Evolutionary conservation across 495 filamentous ascomycete genomes (phyloP).

Genomic region (Penicillium desertorum): DNA sequence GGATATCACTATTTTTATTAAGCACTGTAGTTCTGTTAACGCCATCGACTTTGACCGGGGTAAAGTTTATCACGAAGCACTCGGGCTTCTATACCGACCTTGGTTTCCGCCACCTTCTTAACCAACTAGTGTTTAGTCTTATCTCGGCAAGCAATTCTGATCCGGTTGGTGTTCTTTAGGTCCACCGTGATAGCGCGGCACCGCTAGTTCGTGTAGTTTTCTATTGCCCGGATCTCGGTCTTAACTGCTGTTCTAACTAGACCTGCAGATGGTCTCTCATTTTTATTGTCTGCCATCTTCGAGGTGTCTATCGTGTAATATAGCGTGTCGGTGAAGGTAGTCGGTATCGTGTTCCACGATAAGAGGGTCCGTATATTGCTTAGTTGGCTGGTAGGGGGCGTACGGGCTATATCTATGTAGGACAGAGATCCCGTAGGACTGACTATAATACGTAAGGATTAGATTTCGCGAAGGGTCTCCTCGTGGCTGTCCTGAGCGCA

Average conservation of each 20-base stretch:
- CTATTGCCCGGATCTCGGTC: constrained; percentile 5
- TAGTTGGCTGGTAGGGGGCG: constrained; percentile 21
- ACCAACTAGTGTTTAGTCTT: constrained; percentile 27
- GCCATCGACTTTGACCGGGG: constrained; percentile 36
- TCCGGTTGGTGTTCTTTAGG: constrained; percentile 24
- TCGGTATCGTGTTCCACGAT: constrained; percentile 19
- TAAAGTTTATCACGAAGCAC: constrained; percentile 35
- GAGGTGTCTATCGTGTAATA: constrained; percentile 31
- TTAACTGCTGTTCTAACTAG: constrained; percentile 28
- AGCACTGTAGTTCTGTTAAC: constrained; percentile 32
- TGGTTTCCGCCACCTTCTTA: constrained; percentile 28
- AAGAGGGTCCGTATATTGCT: constrained; percentile 22
- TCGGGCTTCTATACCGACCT: constrained; percentile 23
- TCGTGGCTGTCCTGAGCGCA: too few relatives aligned
- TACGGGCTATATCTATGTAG: too few relatives aligned
- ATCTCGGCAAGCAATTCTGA: constrained; percentile 6
- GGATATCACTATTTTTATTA: constrained; percentile 21
- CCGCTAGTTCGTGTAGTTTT: constrained; percentile 30
- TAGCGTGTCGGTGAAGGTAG: constrained; percentile 24
- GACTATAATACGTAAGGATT: too few relatives aligned
- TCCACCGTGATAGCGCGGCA: constrained; percentile 30
- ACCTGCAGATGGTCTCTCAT: constrained; percentile 21
- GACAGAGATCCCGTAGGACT: too few relatives aligned
- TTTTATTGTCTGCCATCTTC: constrained; percentile 25
- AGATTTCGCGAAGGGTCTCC: too few relatives aligned